Conservation (phyloP, 495 filamentous ascomycete species). For the Hyaloscypha hepaticicola region DNA sequence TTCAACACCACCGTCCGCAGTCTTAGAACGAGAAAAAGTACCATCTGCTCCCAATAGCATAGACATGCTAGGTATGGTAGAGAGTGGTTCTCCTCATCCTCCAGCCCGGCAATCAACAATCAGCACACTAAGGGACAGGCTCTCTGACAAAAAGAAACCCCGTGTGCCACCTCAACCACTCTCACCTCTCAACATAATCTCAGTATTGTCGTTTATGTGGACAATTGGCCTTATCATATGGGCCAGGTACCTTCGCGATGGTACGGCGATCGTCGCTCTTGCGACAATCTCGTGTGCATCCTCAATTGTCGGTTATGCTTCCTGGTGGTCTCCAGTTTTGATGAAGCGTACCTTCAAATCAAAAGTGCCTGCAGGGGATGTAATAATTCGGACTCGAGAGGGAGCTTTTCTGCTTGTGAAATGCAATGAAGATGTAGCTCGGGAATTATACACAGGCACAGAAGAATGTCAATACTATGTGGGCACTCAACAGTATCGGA, state of each 20-base stretch:
- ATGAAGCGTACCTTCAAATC: conserved; percentile 45
- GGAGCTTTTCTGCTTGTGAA: conserved; percentile 61
- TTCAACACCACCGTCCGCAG: not conserved
- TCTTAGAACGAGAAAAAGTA: not conserved
- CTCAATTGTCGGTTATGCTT: conserved; percentile 52
- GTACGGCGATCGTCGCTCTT: conserved; percentile 51
- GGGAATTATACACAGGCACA: conserved; percentile 62
- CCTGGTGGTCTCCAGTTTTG: conserved; percentile 54
- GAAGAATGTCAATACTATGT: conserved; percentile 56
- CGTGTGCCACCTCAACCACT: conserved; percentile 45
- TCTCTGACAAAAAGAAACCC: conserved; percentile 29
- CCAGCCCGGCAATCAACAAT: conserved; percentile 32
- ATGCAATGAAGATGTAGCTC: conserved; percentile 61
- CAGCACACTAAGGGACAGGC: conserved; percentile 37
- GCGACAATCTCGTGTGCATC: conserved; percentile 44
- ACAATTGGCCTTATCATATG: conserved; percentile 43
- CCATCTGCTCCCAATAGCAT: not conserved
- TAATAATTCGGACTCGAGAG: conserved; percentile 59
- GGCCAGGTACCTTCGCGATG: conserved; percentile 52
- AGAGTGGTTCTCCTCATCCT: conserved; percentile 5
- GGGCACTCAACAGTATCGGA: conserved; percentile 36
- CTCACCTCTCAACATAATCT: conserved; percentile 53
- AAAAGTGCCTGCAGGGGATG: conserved; percentile 55
- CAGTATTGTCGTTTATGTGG: conserved; percentile 47
- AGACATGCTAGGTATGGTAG: conserved; percentile 11